phyloP scores from a whole-genome alignment of 176 grass and related monocot species.

The Zoysia pacifica region DNA sequence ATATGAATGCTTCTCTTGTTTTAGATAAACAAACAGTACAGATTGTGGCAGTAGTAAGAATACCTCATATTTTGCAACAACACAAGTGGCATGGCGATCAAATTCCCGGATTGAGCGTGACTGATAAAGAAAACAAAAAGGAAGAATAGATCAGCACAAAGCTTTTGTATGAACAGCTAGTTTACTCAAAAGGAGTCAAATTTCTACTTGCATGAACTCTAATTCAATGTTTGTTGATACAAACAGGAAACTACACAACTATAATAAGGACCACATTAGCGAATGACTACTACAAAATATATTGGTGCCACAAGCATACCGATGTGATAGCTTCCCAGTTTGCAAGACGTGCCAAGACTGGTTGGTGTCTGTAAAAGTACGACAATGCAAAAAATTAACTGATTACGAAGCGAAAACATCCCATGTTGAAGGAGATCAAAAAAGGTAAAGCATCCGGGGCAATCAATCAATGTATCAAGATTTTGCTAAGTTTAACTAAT shows the following conservation, averaged over 20 bases:
- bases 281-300: not conserved
- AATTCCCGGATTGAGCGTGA: conserved; percentile 83
- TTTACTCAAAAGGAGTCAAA: conserved; percentile 16
- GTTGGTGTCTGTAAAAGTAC: conserved; percentile 67
- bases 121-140: conserved; percentile 49
- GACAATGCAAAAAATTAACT: conserved; percentile 11
- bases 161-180: conserved; percentile 9
- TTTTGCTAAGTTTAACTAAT: not conserved
- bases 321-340: conserved; percentile 94
- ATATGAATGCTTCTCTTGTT: conserved; percentile 11
- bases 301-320: conserved; percentile 35
- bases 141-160: not conserved
- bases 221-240: not conserved
- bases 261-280: not conserved
- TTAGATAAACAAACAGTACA: not conserved
- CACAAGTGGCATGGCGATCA: conserved; percentile 84
- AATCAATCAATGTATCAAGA: not conserved
- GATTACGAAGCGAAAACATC: not conserved
- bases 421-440: not conserved
- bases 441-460: conserved; percentile 4
- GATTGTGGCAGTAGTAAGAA: conserved; percentile 30
- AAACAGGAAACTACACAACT: conserved; percentile 1
- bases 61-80: conserved; percentile 95
- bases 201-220: not conserved
- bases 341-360: conserved; percentile 74